These are phyloP conservation scores for Spencermartinsiella europaea DNA, from an alignment of 805 yeast species.

Conservation along the genomic window DNA sequence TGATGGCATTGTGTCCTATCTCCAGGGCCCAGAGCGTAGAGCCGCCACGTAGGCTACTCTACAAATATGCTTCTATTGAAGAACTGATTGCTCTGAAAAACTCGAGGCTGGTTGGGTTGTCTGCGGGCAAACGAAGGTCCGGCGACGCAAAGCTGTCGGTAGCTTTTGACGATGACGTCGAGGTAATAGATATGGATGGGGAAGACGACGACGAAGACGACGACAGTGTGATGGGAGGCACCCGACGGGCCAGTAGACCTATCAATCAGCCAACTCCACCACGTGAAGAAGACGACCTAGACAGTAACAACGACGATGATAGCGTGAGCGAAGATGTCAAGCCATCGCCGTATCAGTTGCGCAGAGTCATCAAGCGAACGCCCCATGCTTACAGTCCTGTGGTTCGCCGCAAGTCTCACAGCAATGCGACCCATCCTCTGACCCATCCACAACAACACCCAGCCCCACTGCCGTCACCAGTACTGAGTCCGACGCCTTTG, in stretches of 20 bases:
- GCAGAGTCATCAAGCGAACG: conserved; percentile 19
- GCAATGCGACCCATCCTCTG: not conserved
- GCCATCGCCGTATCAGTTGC: conserved; percentile 16
- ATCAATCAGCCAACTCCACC: conserved; percentile 5
- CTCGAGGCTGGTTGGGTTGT: not conserved
- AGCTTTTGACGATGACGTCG: conserved; percentile 10
- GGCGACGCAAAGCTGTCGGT: not conserved
- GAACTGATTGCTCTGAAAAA: conserved; percentile 4
- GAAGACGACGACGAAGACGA: not conserved
- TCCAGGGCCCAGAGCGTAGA: conserved; percentile 25
- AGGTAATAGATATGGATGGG: not conserved
- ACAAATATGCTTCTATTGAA: conserved; percentile 19
- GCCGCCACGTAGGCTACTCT: conserved; percentile 28
- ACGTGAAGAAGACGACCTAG: not conserved
- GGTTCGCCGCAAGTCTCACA: conserved; percentile 6
- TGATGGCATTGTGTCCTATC: conserved; percentile 23
- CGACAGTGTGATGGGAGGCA: not conserved
- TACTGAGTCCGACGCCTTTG: not conserved
- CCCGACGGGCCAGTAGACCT: conserved; percentile 3
- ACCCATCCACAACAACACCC: too few relatives aligned
- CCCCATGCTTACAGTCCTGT: conserved; percentile 21
- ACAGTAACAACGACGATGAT: too few relatives aligned
- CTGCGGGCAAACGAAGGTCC: too few relatives aligned
- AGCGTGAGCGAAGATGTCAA: too few relatives aligned
- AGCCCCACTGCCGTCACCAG: not conserved